Base-by-base conservation (phyloP, 139 green algal species). In the Closterium sp. region DNA sequence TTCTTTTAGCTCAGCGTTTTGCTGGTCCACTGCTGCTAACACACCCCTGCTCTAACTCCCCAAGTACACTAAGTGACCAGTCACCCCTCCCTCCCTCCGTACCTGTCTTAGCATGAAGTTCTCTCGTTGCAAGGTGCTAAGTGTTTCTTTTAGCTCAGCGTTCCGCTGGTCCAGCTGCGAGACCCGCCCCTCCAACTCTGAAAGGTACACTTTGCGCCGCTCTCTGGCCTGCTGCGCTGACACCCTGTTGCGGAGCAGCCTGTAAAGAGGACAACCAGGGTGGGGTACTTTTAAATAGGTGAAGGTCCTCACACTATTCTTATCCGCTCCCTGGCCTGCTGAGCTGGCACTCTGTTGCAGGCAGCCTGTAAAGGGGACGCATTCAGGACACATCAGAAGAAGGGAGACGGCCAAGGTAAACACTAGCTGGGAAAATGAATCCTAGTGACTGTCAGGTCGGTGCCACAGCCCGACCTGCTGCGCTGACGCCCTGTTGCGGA, bases 221-320 rank as follows among this genome's bases (percentile, higher is more conserved):
- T 98, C 97, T 2, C 97, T 91, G 0, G 97, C 97, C 89, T 98
- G 97, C 95, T 98, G 97, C 5, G 97, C 97, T 3, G 95, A 97
- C 33, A 98, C 96, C 10, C 97, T 94, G 93, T 98, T 98, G 19
- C 97, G 94, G 25, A 98, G 92, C 87, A 98, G 88, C 94, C 97
- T 93, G 89, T 36, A 89, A 69, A 85, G 28, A 8, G 31, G 3
- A 31, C 30, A 38, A 33, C 25, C 64, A 38, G n/a, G n/a, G n/a
- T n/a, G n/a, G n/a, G n/a, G n/a, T n/a, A n/a, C n/a, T n/a, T n/a
- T n/a, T n/a, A n/a, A n/a, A n/a, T n/a, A n/a, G n/a, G n/a, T n/a
- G n/a, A n/a, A n/a, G n/a, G n/a, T n/a, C n/a, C n/a, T n/a, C n/a
- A n/a, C n/a, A n/a, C n/a, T n/a, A n/a, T n/a, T n/a, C n/a, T n/a